A percentile compares a stretch with the other conserved stretches of the same genome.
Conservation (phyloP, 495 filamentous ascomycete species). For the Xylaria bambusicola region DNA sequence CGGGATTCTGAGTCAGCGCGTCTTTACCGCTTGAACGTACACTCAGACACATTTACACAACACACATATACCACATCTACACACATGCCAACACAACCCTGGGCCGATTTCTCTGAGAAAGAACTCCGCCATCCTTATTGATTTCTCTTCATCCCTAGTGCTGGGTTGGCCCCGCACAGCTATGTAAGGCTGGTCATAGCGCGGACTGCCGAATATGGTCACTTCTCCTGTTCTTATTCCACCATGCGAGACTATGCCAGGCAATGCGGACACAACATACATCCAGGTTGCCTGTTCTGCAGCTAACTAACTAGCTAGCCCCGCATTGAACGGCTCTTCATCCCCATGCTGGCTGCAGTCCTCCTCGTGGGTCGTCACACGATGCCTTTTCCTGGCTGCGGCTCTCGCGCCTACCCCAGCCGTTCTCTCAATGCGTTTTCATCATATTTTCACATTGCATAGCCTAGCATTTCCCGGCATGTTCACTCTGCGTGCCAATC, state of each 20-base stretch:
- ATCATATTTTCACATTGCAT: constrained; percentile 11
- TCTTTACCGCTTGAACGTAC: not conserved
- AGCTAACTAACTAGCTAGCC: not conserved
- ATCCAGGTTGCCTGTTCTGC: not conserved
- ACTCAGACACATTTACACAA: too few relatives aligned
- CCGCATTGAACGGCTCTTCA: not conserved
- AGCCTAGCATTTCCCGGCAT: constrained; percentile 15
- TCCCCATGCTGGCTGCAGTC: not conserved
- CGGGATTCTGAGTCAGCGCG: constrained; percentile 7
- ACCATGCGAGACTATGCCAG: too few relatives aligned
- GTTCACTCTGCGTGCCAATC: not conserved
- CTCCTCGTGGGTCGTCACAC: not conserved
- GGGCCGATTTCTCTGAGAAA: not conserved
- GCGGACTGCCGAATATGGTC: constrained; percentile 5
- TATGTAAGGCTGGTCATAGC: constrained; percentile 2
- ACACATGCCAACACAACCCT: not conserved
- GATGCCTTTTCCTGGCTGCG: constrained; percentile 3
- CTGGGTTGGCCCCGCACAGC: constrained; percentile 4
- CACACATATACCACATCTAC: too few relatives aligned
- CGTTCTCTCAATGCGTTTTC: constrained; percentile 2
- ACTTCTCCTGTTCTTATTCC: not conserved
- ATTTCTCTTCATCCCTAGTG: not conserved
- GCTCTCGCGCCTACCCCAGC: constrained; percentile 7
- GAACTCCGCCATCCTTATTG: not conserved
- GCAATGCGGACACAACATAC: not conserved